Evolutionary conservation across 257 asterid genomes (phyloP), one percentile per base, ranked within the genome.

Genomic region (Petunia secreta): DNA sequence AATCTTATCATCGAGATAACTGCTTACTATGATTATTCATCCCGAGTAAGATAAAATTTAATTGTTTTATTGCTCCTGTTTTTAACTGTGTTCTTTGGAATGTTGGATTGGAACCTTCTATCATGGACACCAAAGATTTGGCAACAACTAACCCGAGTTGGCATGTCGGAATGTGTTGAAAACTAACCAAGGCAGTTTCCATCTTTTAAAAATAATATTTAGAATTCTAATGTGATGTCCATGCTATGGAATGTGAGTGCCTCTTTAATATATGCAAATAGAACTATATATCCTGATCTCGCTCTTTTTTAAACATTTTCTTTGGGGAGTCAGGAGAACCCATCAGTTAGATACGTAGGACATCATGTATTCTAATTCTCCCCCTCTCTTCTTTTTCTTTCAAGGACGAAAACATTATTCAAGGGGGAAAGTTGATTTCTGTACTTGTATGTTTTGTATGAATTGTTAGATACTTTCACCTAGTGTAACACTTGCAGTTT

Each of bases 1-100:
- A 75, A 79, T 48, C n/a, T 74, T 60, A 36, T 66, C 40, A 36
- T 83, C 78, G 34, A 75, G 63, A 1, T 79, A 53, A 67, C 71
- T 55, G 48, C 37, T 79, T 44, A 83, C 74, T 14, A 54, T 77
- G 81, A 13, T 63, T 75, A 64, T 75, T 15, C 25, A 40, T 36
- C 58, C 68, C 43, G 0, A 1, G 60, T 48, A 71, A 46, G 77
- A 11, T 3, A 71, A 71, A 71, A 5, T 71, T 71, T 48, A 48
- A 48, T 46, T 34, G 34, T 71, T 34, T 71, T 71, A 50, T 71
- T 71, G 62, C 34, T 71, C 34, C 40, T 53, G 15, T 39, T 38
- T 34, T 14, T 66, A 16, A 14, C 68, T 25, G 62, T 4, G 14
- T 71, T 46, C 44, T 5, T 71, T 71, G 77, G 44, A 69, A 46